Base-by-base conservation (phyloP, 1,284 basidiomycete species). In the Megacollybia platyphylla region DNA sequence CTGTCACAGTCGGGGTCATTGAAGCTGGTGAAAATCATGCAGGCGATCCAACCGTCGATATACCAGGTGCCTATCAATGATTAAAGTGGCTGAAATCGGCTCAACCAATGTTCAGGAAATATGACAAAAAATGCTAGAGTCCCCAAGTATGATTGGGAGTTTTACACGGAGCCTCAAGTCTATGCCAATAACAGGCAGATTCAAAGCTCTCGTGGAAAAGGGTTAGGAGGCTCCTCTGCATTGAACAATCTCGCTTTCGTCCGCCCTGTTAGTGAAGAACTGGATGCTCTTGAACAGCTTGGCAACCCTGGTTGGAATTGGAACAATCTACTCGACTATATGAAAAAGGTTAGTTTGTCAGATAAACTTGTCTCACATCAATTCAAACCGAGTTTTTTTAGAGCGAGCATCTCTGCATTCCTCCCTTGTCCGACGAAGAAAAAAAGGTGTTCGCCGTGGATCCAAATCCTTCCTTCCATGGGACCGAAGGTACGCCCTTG, bases 1-100 rank as follows among this genome's bases (percentile, higher is more conserved):
- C 20, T 24, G n/a, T 45, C 39, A 8, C 34, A 9, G 44, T 45
- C 9, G 44, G 40, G 31, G 40, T 45, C 31, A n/a, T 45, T 1
- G 44, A 45, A 39, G 40, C 44, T 13, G 44, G 44, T 11, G 32
- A 34, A 34, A n/a, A 34, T 34, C 32, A 34, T 15, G 32, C 11
- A 3, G 15, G 15, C 32, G 32, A 34, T 34, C n/a, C 11, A 2
- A 15, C 11, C n/a, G 32, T 34, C 32, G 15, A 34, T 15, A 7
- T 34, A 11, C 32, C 32, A 34, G 32, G 32, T 34, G n/a, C 11
- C n/a, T n/a, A 3, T 7, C n/a, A 15, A 15, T 15, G 32, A 34
- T n/a, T 15, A 34, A 34, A 2, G 32, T 7, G 32, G 15, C 15
- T 34, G 32, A 15, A 34, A 11, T 34, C 4, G 4, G 11, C 11